Base-by-base conservation (phyloP, 257 asterid species). In the Solanum chilense region DNA sequence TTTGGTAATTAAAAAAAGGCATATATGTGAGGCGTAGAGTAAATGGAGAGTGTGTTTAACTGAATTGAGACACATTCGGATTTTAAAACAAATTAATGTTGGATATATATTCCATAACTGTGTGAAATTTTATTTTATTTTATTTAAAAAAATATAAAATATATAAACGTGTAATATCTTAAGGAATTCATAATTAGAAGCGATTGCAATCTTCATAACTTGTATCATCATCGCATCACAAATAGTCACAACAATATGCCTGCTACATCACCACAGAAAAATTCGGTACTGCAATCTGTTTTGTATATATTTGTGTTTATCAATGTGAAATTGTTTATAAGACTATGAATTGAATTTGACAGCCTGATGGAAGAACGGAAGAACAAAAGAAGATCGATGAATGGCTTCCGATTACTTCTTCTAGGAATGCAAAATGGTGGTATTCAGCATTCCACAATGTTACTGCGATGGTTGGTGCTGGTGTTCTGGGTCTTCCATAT, bases 361-460 rank as follows among this genome's bases (percentile, higher is more conserved):
- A 89, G 93, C 85, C 14, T 69, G 90, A 88, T 14, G 90, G 86
- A 83, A 60, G 52, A 87, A 75, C 91, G 11, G 88, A 84, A 20
- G 88, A 88, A 83, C 73, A 92, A 68, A 87, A 15, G 71, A 92
- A 89, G 20, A 91, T 92, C 25, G 92, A 92, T 13, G 92, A 88
- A 20, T 92, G 94, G 94, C 91, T 91, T 81, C 93, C 94, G 0
- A 89, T 92, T 39, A 89, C 91, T 21, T 86, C 91, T 21, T 87
- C 92, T 12, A 89, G 94, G 75, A 91, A 87, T 2, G 94, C 91
- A 58, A 92, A 88, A 88, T 92, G 93, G 93, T 92, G 94, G 93
- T 92, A 85, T 80, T 92, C 94, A 3, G 88, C 93, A 15, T 87
- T 92, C 23, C 93, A 92, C 91, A 92, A 92, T 86, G 92, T 91